phyloP scores from a whole-genome alignment of 768 basidiomycete genomes.

The Xerocomus potaroensis region DNA sequence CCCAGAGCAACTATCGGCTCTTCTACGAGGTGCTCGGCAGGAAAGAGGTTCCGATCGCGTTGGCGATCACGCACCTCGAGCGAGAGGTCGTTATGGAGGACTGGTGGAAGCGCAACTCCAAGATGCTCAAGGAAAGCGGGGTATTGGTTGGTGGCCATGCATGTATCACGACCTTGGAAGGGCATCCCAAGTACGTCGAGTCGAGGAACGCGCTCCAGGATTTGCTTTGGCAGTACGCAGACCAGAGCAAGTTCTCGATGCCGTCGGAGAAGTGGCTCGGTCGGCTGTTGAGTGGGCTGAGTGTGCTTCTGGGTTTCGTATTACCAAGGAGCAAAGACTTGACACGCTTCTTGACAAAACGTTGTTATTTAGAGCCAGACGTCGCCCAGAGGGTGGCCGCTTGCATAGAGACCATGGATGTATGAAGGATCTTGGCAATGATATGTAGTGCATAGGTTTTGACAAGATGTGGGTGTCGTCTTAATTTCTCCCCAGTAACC shows the following conservation, averaged over 20 bases:
- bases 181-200: slow-evolving; percentile 17
- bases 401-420: slow-evolving; percentile 17
- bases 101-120: slow-evolving; percentile 30
- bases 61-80: slow-evolving; percentile 39
- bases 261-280: no score
- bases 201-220: slow-evolving; percentile 20
- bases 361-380: slow-evolving; percentile 21
- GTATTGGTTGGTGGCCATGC: slow-evolving; percentile 24
- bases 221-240: slow-evolving; percentile 18
- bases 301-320: slow-evolving; percentile 7
- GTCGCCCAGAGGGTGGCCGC: slow-evolving; percentile 25
- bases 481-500: no score
- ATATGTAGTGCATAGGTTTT: no score
- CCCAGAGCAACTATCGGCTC: slow-evolving; percentile 32
- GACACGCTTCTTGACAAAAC: slow-evolving; percentile 20
- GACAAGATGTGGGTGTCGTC: no score
- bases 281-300: no score
- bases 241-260: slow-evolving; percentile 25
- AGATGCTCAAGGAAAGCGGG: slow-evolving; percentile 13
- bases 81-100: slow-evolving; percentile 27
- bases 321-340: slow-evolving; percentile 20
- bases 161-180: slow-evolving; percentile 26
- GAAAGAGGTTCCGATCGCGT: slow-evolving; percentile 37
- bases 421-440: slow-evolving; percentile 7
- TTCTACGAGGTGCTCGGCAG: slow-evolving; percentile 40